Conservation (phyloP, 495 filamentous ascomycete species). For the Aspergillus cavernicola region DNA sequence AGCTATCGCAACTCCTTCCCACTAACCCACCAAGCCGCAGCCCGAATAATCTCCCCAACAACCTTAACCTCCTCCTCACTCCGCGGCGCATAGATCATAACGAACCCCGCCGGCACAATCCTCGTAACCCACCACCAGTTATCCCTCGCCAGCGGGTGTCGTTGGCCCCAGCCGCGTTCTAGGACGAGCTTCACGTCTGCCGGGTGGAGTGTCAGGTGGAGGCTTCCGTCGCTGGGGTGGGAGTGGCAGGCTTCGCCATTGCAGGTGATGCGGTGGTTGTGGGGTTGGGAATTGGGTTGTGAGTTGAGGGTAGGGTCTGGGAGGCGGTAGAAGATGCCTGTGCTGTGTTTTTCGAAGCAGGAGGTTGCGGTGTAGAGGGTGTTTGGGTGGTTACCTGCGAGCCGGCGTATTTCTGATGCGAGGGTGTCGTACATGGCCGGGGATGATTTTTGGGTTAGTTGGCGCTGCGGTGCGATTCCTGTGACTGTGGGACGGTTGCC, state of each 20-base stretch:
- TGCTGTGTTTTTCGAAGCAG: conserved; percentile 76
- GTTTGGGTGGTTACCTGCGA: conserved; percentile 45
- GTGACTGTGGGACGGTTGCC: conserved; percentile 61
- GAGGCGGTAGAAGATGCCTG: conserved; percentile 61
- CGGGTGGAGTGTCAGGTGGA: conserved; percentile 77
- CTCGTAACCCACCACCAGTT: conserved; percentile 42
- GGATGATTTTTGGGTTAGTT: conserved; percentile 61
- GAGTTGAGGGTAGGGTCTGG: not conserved
- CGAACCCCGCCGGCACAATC: conserved; percentile 65
- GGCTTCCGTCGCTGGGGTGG: conserved; percentile 64
- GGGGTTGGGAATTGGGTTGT: not conserved
- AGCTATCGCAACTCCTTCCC: conserved; percentile 27
- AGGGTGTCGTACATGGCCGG: conserved; percentile 50
- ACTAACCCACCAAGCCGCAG: conserved; percentile 65
- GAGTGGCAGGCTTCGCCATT: conserved; percentile 79
- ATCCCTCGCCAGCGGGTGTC: conserved; percentile 72
- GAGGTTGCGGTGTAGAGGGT: conserved; percentile 60
- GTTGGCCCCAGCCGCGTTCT: conserved; percentile 74
- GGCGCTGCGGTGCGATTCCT: conserved; percentile 78
- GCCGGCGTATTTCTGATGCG: conserved; percentile 42
- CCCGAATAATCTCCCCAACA: conserved; percentile 65
- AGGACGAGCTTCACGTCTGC: conserved; percentile 69
- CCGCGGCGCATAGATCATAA: conserved; percentile 79
- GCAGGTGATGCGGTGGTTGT: conserved; percentile 22
- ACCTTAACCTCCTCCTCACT: conserved; percentile 59